Conservation (phyloP, 306 rosid genomes). For the Malus sieversii region DNA sequence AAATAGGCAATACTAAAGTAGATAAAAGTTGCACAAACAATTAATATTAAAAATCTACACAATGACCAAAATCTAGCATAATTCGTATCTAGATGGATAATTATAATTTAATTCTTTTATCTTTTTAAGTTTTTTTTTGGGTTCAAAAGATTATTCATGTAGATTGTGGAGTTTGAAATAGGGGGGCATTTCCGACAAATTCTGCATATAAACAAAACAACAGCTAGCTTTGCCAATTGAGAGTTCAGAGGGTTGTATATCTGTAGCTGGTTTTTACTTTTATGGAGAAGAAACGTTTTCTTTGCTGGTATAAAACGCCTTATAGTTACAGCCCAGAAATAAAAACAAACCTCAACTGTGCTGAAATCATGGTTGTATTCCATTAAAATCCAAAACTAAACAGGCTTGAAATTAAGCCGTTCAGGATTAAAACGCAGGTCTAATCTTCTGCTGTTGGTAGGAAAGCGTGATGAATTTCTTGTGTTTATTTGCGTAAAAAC, state of each 20-base stretch:
- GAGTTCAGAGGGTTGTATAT: background rate
- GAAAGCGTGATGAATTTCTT: too few species aligned
- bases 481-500: too few species aligned
- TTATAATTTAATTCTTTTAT: too few species aligned
- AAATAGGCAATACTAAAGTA: too few species aligned
- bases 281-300: background rate
- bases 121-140: background rate
- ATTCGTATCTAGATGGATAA: too few species aligned
- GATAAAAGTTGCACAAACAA: too few species aligned
- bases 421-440: too few species aligned
- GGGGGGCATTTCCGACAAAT: background rate
- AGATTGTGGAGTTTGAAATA: background rate
- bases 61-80: too few species aligned
- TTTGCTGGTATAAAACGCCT: background rate
- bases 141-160: background rate
- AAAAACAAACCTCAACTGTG: background rate
- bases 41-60: too few species aligned
- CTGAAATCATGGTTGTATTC: background rate
- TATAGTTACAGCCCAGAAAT: background rate
- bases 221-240: background rate
- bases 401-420: too few species aligned
- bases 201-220: background rate
- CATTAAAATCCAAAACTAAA: background rate
- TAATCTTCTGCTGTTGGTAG: too few species aligned
- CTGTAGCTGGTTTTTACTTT: background rate